Percentiles rank a stretch among this genome's conserved stretches.
Conservation (phyloP, 2,329 filamentous ascomycete species). For the Trichoderma asperellum region DNA sequence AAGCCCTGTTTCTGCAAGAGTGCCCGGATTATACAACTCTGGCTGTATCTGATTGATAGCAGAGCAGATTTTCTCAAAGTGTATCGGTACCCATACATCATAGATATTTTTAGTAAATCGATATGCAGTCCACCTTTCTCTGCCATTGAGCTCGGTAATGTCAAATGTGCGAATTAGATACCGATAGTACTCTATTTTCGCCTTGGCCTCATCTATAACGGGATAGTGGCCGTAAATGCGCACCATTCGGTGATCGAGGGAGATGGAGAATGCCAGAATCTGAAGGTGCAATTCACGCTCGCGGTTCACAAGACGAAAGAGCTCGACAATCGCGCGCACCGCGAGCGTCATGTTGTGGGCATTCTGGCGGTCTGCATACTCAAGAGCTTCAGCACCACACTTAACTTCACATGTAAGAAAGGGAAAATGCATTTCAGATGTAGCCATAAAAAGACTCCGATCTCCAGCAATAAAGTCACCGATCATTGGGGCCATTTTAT, state of each 20-base stretch:
- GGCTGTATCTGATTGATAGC: not conserved
- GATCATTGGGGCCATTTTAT: slow-evolving; percentile 46
- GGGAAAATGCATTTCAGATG: slow-evolving; percentile 53
- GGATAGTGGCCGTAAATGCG: slow-evolving; percentile 49
- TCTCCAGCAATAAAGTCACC: slow-evolving; percentile 41
- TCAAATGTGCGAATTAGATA: slow-evolving; percentile 43
- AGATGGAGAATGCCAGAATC: slow-evolving; percentile 50
- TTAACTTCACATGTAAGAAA: slow-evolving; percentile 56
- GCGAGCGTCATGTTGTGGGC: slow-evolving; percentile 49
- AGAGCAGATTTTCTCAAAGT: not conserved
- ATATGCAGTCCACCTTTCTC: slow-evolving; percentile 17
- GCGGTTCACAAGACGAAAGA: slow-evolving; percentile 44
- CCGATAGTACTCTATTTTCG: slow-evolving; percentile 43
- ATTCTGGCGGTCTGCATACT: slow-evolving; percentile 47
- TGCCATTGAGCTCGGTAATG: slow-evolving; percentile 35
- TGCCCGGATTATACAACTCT: too few relatives aligned
- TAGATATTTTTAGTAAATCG: slow-evolving; percentile 16
- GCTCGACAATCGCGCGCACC: slow-evolving; percentile 44
- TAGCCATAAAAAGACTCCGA: slow-evolving; percentile 50
- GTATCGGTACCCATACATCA: not conserved
- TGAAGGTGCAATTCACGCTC: slow-evolving; percentile 45
- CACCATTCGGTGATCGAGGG: slow-evolving; percentile 37
- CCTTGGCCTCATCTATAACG: slow-evolving; percentile 40
- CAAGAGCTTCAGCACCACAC: slow-evolving; percentile 44
- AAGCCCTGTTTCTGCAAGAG: too few relatives aligned